Conservation (phyloP, 768 basidiomycete species). For the Tremella mesenterica region DNA sequence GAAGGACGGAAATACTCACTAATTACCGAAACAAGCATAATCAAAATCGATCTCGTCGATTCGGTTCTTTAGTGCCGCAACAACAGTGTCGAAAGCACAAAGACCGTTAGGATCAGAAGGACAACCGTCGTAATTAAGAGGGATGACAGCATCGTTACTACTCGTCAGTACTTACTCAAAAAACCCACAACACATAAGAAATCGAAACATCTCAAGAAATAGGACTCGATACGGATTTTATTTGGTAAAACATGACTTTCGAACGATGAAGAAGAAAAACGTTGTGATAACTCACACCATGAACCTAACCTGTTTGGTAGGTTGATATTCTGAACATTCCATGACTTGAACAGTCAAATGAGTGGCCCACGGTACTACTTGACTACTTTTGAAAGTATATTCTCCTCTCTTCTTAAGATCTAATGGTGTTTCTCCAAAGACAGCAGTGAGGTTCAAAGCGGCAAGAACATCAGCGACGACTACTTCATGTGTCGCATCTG, state of each 20-base stretch:
- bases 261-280: background rate
- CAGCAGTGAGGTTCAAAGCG: slow-evolving; percentile 69
- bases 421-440: slow-evolving; percentile 65
- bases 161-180: slow-evolving; percentile 15
- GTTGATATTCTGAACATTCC: slow-evolving; percentile 21
- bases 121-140: slow-evolving; percentile 42
- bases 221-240: slow-evolving; percentile 4
- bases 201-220: slow-evolving; percentile 22
- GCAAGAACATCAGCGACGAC: slow-evolving; percentile 79
- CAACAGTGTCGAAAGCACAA: slow-evolving; percentile 43
- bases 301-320: slow-evolving; percentile 36
- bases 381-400: slow-evolving; percentile 28
- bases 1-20: slow-evolving; percentile 46
- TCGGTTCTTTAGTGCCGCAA: slow-evolving; percentile 36
- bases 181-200: background rate
- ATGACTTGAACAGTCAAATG: slow-evolving; percentile 59
- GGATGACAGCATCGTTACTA: slow-evolving; percentile 46
- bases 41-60: slow-evolving; percentile 44
- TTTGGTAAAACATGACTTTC: background rate
- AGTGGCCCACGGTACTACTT: slow-evolving; percentile 48
- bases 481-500: slow-evolving; percentile 73
- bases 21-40: slow-evolving; percentile 53
- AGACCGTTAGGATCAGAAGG: slow-evolving; percentile 42
- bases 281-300: slow-evolving; percentile 48
- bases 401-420: slow-evolving; percentile 62